Percentiles rank a stretch among this genome's conserved stretches.
phyloP scores from a whole-genome alignment of 2,329 filamentous ascomycete species.

The Xylaria sp. region DNA sequence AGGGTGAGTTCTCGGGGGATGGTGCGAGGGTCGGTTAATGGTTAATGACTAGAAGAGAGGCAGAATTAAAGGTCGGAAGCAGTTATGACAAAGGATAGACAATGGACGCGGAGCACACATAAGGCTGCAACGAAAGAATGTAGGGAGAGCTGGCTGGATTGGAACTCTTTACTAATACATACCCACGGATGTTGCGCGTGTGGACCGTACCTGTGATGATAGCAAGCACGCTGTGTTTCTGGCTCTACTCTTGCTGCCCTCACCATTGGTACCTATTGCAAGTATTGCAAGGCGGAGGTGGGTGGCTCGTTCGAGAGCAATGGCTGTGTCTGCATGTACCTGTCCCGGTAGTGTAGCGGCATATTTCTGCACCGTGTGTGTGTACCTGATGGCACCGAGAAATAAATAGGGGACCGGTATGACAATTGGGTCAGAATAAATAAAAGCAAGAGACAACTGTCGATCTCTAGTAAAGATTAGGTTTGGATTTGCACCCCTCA shows the following conservation, averaged over 20 bases:
- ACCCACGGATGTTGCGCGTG: neutral
- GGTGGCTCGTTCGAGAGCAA: too few relatives aligned
- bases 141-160: constrained; percentile 30
- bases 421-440: constrained; percentile 22
- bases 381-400: neutral
- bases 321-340: neutral
- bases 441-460: constrained; percentile 11
- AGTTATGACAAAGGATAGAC: neutral
- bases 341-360: neutral
- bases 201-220: constrained; percentile 8
- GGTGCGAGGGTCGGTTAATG: constrained; percentile 12
- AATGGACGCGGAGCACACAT: neutral
- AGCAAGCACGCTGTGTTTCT: constrained; percentile 17
- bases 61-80: neutral
- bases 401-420: constrained; percentile 3
- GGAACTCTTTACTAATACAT: constrained; percentile 9
- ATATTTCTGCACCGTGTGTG: constrained; percentile 9
- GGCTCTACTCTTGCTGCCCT: neutral
- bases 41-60: constrained; percentile 13
- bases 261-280: neutral
- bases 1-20: constrained; percentile 24
- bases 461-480: constrained; percentile 27
- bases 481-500: constrained; percentile 32
- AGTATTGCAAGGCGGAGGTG: neutral
- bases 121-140: constrained; percentile 30